Conservation (phyloP, 106 monocot genomes). For the Posidonia australis region DNA sequence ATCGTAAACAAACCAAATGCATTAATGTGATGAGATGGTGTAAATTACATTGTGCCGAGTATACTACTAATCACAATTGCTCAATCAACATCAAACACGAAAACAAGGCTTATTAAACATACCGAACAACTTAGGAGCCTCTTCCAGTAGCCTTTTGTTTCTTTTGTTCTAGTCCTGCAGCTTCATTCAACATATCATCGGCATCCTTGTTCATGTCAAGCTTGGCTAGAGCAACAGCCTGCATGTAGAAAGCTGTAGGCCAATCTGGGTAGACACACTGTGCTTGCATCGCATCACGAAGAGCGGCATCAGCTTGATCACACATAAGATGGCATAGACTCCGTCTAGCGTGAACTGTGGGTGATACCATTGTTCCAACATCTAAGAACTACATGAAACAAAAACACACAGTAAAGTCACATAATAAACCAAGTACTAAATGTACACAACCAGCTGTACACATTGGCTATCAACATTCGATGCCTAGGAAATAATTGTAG, state of each 20-base stretch:
- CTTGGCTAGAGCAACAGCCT: slow-evolving; percentile 54
- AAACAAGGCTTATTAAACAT: no score
- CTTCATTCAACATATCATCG: slow-evolving; percentile 54
- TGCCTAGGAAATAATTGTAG: background rate
- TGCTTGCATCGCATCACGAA: slow-evolving; percentile 65
- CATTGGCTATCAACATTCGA: background rate
- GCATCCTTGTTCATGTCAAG: slow-evolving; percentile 58
- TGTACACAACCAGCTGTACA: background rate
- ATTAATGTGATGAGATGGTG: no score
- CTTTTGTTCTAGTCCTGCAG: slow-evolving; percentile 45
- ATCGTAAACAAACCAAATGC: no score
- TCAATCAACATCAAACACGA: no score
- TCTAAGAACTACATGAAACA: slow-evolving; percentile 38
- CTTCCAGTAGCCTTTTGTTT: slow-evolving; percentile 17
- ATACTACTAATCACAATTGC: no score
- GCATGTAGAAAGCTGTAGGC: slow-evolving; percentile 74
- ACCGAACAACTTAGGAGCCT: no score
- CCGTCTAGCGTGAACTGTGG: slow-evolving; percentile 47
- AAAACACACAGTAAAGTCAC: background rate
- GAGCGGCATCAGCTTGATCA: slow-evolving; percentile 53
- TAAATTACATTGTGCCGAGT: no score
- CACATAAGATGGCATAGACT: slow-evolving; percentile 60
- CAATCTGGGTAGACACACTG: slow-evolving; percentile 53
- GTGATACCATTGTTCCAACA: slow-evolving; percentile 62
- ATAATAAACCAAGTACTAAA: background rate